These are phyloP conservation scores for Oenanthe sinensis DNA, from an alignment of 129 eudicot genomes.

Conservation along the genomic window DNA sequence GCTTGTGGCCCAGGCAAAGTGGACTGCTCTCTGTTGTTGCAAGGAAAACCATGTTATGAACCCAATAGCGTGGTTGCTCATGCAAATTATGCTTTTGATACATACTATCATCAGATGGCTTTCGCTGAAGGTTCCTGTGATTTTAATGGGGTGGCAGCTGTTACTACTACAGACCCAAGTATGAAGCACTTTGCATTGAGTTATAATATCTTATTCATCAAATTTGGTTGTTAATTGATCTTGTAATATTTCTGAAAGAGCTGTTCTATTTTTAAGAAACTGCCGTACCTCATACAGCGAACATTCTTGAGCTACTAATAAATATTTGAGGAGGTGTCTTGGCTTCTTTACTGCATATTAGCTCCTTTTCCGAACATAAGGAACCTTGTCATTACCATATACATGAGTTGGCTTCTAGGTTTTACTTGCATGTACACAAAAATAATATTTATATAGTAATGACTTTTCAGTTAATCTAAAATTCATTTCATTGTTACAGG, in stretches of 20 bases:
- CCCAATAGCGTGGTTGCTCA: slow-evolving; percentile 42
- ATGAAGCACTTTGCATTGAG: neutral
- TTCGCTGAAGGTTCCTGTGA: slow-evolving; percentile 44
- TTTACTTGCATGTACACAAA: neutral
- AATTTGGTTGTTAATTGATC: neutral
- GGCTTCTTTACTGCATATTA: neutral
- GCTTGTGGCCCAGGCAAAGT: slow-evolving; percentile 64
- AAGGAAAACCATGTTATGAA: slow-evolving; percentile 44
- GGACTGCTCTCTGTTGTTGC: slow-evolving; percentile 39
- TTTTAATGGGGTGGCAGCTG: slow-evolving; percentile 51
- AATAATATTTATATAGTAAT: neutral
- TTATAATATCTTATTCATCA: neutral
- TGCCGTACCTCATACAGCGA: neutral
- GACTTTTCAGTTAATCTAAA: too few species aligned
- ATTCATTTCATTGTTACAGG: slow-evolving; percentile 30
- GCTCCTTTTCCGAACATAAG: neutral
- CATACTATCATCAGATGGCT: slow-evolving; percentile 46
- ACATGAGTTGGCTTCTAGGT: neutral
- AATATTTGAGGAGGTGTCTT: neutral
- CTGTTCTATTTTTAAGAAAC: neutral
- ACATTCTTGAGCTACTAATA: neutral
- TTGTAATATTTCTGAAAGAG: neutral
- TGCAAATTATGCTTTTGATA: slow-evolving; percentile 52
- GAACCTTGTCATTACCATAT: neutral
- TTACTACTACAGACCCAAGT: slow-evolving; percentile 51